Percentiles rank a stretch among this genome's conserved stretches.
phyloP scores from a whole-genome alignment of 192 early-diverging fungal genomes.

The Allomyces macrogynus region DNA sequence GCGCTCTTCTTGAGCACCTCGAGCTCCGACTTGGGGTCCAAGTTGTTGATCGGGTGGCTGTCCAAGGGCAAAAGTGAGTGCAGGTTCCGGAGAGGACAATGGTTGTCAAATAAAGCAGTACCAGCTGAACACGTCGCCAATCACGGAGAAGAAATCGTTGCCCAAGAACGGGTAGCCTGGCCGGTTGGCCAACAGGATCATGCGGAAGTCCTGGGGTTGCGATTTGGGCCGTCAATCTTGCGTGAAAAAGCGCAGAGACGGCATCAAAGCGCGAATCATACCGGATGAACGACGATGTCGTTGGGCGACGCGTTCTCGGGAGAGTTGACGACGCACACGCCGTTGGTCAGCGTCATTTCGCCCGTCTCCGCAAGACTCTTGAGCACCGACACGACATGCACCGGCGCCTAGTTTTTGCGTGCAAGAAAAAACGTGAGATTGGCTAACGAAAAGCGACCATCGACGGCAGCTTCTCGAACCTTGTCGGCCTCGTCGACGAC shows the following conservation, averaged over 20 bases:
- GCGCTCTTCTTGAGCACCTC: conserved; percentile 46
- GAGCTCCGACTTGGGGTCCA: conserved; percentile 51
- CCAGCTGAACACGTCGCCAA: conserved; percentile 56
- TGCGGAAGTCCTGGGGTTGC: conserved; percentile 32
- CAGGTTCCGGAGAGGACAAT: too few relatives aligned
- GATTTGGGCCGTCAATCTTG: too few relatives aligned
- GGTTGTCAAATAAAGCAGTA: neutral
- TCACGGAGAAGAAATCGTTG: conserved; percentile 62
- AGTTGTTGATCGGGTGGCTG: conserved; percentile 48
- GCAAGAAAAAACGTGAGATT: too few relatives aligned
- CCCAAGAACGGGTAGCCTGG: conserved; percentile 58
- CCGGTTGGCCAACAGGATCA: conserved; percentile 66
- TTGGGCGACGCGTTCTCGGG: conserved; percentile 15
- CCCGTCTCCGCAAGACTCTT: conserved; percentile 55
- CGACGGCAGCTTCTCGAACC: neutral
- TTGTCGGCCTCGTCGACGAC: conserved; percentile 72
- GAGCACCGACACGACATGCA: conserved; percentile 50
- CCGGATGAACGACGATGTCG: conserved; percentile 28
- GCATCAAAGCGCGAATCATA: neutral
- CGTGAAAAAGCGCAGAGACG: too few relatives aligned
- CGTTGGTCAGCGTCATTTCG: conserved; percentile 56
- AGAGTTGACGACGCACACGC: conserved; percentile 40
- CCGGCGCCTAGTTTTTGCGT: conserved; percentile 22
- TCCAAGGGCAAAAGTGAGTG: too few relatives aligned
- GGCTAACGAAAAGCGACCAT: too few relatives aligned